A percentile compares a stretch with the other conserved stretches of the same genome.
Conservation (phyloP, 2,329 filamentous ascomycete genomes). For the Pseudocercospora fuligena region DNA sequence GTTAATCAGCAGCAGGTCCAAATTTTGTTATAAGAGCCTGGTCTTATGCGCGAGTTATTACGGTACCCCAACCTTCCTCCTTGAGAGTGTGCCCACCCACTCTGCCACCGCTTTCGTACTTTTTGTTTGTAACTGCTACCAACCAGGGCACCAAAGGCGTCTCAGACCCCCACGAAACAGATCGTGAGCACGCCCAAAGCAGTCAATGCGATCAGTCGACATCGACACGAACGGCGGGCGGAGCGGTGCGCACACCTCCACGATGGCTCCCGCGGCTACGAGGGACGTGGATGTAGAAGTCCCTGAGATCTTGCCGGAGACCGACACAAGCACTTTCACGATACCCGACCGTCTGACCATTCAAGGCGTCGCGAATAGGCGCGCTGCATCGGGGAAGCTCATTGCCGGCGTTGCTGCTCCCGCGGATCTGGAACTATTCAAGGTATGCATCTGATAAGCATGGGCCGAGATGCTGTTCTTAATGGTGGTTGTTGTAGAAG, state of each 20-base stretch:
- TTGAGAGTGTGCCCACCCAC: conserved; percentile 18
- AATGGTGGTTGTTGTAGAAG: neutral
- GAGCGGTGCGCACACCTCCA: conserved; percentile 25
- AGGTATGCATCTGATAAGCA: conserved; percentile 20
- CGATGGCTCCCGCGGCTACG: conserved; percentile 42
- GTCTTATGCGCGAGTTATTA: too few relatives aligned
- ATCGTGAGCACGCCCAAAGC: conserved; percentile 4
- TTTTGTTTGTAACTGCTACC: conserved; percentile 16
- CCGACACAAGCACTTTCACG: conserved; percentile 54
- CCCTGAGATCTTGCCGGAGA: conserved; percentile 50
- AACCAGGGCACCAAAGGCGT: neutral
- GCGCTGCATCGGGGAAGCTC: conserved; percentile 73
- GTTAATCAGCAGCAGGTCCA: too few relatives aligned
- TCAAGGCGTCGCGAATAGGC: conserved; percentile 68
- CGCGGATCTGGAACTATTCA: conserved; percentile 79
- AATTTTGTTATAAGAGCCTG: too few relatives aligned
- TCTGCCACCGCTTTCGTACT: conserved; percentile 15
- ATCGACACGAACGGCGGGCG: conserved; percentile 6
- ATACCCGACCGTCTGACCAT: conserved; percentile 62
- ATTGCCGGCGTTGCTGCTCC: conserved; percentile 76
- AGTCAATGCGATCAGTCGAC: conserved; percentile 8
- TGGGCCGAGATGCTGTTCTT: conserved; percentile 4
- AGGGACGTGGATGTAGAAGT: conserved; percentile 20
- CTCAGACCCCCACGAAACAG: conserved; percentile 9
- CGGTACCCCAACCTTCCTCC: conserved; percentile 17